Evolutionary conservation across 2,329 filamentous ascomycete genomes (phyloP), one percentile per base, ranked within the genome.

Genomic region (Verticillium albo-atrum): DNA sequence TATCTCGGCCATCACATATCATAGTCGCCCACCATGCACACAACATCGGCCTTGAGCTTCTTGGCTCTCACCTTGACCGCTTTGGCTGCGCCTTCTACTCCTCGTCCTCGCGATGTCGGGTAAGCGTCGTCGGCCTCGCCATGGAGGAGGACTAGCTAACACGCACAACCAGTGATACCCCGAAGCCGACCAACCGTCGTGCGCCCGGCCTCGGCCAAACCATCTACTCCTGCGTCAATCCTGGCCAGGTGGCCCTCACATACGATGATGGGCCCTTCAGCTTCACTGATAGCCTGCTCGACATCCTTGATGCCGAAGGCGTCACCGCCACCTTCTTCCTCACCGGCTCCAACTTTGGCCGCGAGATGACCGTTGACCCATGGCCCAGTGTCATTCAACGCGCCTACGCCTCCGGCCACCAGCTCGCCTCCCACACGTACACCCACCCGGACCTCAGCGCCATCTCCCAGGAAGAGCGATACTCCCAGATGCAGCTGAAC

Each of bases 261-360:
- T 80, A 75, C 63, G 79, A 81, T 62, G 79, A 82, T 56, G 79
- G 78, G 0, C 79, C 79, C 0, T 77, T 70, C 60, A 58, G 62
- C 3, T 80, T 74, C 64, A 82, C 80, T 4, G 62, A 64, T 6
- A 66, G 68, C 10, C 65, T 82, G 5, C 73, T 82, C 26, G 72
- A 79, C 59, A 56, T 73, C 1, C 62, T 78, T 14, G 67, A 70
- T 25, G 51, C 67, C 4, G 64, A 68, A 30, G 53, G 69, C 5
- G 66, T 71, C 57, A 73, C 70, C 54, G 76, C 72, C 6, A 78
- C 76, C 25, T 77, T 74, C 65, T 81, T 79, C 66, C 69, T 79
- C 56, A 72, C 72, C 1, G 76, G 75, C 4, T 73, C 76, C 64
- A 78, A 77, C 65, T 67, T 67, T 2, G 72, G 67, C 59, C 79